These are phyloP conservation scores for Pueraria montana DNA, from an alignment of 306 rosid species.

Conservation along the genomic window DNA sequence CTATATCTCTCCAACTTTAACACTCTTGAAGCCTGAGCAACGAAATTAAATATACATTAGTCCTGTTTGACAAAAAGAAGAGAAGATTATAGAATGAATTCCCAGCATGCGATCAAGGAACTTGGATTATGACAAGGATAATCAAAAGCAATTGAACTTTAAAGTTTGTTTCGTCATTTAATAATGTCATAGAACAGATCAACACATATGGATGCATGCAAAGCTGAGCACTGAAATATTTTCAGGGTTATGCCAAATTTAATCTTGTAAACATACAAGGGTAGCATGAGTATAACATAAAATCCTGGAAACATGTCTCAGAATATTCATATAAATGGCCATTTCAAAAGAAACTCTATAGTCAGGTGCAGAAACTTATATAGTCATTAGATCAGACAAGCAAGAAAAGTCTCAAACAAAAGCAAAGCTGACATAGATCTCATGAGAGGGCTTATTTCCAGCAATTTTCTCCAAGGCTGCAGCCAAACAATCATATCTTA, in stretches of 20 bases:
- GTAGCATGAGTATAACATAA: neutral
- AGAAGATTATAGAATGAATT: neutral
- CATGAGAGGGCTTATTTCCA: neutral
- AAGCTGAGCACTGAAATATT: conserved; percentile 34
- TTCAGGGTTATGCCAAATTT: conserved; percentile 35
- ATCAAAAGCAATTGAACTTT: conserved; percentile 28
- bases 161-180: conserved; percentile 19
- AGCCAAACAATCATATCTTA: conserved; percentile 21
- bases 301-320: conserved; percentile 36
- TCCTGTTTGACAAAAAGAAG: neutral
- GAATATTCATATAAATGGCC: conserved; percentile 27
- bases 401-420: conserved; percentile 21
- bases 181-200: conserved; percentile 2
- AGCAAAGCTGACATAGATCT: conserved; percentile 34
- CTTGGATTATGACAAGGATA: conserved; percentile 23
- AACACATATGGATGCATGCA: conserved; percentile 33
- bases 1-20: conserved; percentile 88
- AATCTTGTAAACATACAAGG: conserved; percentile 1
- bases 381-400: conserved; percentile 33
- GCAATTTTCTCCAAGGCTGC: conserved; percentile 28
- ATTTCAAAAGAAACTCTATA: conserved; percentile 36
- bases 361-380: conserved; percentile 12
- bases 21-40: conserved; percentile 88
- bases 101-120: conserved; percentile 21
- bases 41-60: conserved; percentile 33